Evolutionary conservation across 2,329 filamentous ascomycete genomes (phyloP).

Genomic region (Pleomassaria siparia): DNA sequence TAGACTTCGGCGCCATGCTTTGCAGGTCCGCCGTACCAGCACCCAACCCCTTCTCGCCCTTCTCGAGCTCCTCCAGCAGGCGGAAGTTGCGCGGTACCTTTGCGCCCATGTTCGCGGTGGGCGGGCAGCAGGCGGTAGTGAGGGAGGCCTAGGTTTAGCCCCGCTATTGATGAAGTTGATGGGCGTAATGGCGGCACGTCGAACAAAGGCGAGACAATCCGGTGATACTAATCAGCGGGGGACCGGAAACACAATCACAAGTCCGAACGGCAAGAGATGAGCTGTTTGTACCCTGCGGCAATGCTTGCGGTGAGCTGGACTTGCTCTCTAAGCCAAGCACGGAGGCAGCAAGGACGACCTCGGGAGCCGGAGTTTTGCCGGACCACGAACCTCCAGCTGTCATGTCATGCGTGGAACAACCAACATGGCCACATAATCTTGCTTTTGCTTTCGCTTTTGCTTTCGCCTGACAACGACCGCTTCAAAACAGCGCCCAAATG

Average conservation of each 20-base stretch:
- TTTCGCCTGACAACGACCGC: not conserved
- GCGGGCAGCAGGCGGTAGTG: constrained; percentile 15
- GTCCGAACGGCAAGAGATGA: not conserved
- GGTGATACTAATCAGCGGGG: not conserved
- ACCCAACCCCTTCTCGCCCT: constrained; percentile 95
- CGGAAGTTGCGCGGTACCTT: constrained; percentile 96
- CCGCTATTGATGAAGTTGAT: constrained; percentile 25
- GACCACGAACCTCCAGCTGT: constrained; percentile 1
- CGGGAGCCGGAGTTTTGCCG: not conserved
- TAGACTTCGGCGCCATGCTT: not conserved
- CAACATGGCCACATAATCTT: constrained; percentile 4
- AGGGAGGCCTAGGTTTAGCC: constrained; percentile 23
- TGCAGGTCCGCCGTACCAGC: constrained; percentile 60
- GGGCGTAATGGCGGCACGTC: not conserved
- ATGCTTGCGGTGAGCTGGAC: not conserved
- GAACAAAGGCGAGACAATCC: not conserved
- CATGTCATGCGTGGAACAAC: constrained; percentile 3
- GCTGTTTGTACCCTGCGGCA: not conserved
- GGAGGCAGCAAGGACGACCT: not conserved
- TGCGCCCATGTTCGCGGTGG: constrained; percentile 55
- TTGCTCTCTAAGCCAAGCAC: not conserved
- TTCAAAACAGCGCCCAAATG: constrained; percentile 20
- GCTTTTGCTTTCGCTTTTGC: not conserved
- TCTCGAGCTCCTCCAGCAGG: constrained; percentile 95
- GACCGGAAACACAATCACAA: not conserved